Base-by-base conservation (phyloP, 2,329 filamentous ascomycete genomes). In the Hypoxylon rubiginosum region DNA sequence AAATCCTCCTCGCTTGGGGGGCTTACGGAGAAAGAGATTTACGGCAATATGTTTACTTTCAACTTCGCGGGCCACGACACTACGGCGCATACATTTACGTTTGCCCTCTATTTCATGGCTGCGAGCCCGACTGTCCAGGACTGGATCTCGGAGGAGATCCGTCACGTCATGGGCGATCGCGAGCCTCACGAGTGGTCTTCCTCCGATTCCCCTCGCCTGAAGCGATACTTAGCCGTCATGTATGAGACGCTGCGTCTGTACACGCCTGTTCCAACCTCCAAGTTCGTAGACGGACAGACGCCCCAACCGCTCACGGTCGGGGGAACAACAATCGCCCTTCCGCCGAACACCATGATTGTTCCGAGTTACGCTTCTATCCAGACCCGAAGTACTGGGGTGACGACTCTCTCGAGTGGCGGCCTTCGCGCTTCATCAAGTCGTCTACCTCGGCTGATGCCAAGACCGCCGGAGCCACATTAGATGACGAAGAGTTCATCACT, bases 31-130 rank as follows among this genome's bases (percentile, higher is more conserved):
- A 64, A 67, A 0, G 84, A 86, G 62, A 81, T 86, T 5, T 82
- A 73, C 17, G 67, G 71, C 21, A 70, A 70, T 34, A 69, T 73
- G 64, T 70, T 71, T n/a, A 60, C 51, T 10, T 67, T 67, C 55
- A 73, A 69, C 52, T 73, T 73, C 53, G 84, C 84, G 0, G 84
- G 84, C 0, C 83, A 85, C 61, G 84, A 86, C 62, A 85, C 84
- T 0, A 84, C 83, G 0, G 82, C 84, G 0, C 80, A 83, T 28
- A 80, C 80, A 0, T 70, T 85, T 5, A 77, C 79, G 0, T 85
- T 80, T 55, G 74, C 78, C 0, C 71, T 83, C 0, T 71, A 80
- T 6, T 79, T 84, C 8, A 75, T 87, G 1, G 83, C 84, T 1
- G 76, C 79, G 0, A 66, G 83, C 43, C 82, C 80, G 0, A 73